phyloP scores from a whole-genome alignment of 1,139 yeast genomes.

The Nakaseomyces kungkrabaensis region DNA sequence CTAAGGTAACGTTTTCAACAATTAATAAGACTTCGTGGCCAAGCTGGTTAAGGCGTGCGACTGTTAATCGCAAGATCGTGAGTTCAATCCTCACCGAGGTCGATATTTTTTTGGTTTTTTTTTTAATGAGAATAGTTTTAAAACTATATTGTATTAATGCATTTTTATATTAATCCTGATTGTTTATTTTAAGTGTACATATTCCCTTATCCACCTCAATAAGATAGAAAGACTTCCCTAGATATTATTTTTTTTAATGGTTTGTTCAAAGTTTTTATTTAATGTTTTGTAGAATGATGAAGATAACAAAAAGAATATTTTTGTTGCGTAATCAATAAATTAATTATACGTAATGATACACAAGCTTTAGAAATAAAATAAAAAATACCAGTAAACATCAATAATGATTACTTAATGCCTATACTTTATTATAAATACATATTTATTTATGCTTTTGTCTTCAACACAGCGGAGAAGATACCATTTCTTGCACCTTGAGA shows the following conservation, averaged over 20 bases:
- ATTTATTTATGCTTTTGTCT: constrained; percentile 9
- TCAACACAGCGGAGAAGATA: constrained; percentile 36
- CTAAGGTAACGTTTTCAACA: neutral
- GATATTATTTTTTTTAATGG: neutral
- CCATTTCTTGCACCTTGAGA: constrained; percentile 41
- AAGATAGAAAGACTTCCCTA: no score
- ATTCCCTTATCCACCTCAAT: no score
- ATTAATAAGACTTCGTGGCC: constrained; percentile 6
- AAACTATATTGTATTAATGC: no score
- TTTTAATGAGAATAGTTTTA: neutral
- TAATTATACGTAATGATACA: neutral
- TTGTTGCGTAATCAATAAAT: neutral
- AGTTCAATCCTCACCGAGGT: constrained; percentile 8
- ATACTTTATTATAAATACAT: neutral
- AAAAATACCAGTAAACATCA: neutral
- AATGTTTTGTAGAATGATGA: neutral
- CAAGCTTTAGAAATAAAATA: neutral
- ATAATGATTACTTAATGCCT: neutral
- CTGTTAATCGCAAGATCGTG: constrained; percentile 9
- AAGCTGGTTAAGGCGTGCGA: constrained; percentile 9
- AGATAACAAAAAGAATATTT: neutral
- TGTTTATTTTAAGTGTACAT: neutral
- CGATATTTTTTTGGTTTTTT: neutral
- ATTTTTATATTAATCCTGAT: neutral
- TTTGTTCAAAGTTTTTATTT: neutral